Base-by-base conservation (phyloP, 305 asterid species). In the Striga hermonthica region DNA sequence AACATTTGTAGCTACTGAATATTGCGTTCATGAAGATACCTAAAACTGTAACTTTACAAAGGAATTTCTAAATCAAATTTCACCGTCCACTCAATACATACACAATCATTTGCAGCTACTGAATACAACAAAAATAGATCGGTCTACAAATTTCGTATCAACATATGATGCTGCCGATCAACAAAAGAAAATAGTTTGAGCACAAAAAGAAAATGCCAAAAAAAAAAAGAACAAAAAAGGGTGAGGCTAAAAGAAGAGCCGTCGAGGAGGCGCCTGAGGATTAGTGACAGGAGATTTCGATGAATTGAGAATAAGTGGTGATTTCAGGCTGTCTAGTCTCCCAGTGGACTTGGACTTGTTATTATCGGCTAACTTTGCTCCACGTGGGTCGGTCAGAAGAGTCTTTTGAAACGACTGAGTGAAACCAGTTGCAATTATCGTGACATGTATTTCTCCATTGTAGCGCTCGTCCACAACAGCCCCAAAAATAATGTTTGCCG, bases 381-480 rank as follows among this genome's bases (percentile, higher is more conserved):
- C 91, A 66, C 95, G 75, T 6, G 98, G 97, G 41, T 92, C 98
- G 5, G 89, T 75, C 6, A 92, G 82, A 64, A 92, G 86, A 4
- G 79, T 77, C 76, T 83, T 92, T 80, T 92, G 96, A 69, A 83
- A 89, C 1, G 97, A 87, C 55, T 89, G 96, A 14, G 95, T 76
- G 79, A 92, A 92, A 59, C 98, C 98, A 14, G 98, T 92, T 3
- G 98, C 98, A 44, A 92, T 92, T 56, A 92, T 87, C 3, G 98
- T 92, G 36, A 92, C 97, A 5, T 92, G 98, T 48, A 92, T 90
- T 81, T 89, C 97, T 8, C 98, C 97, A 11, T 84, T 89, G 76
- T 84, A 92, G 8, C 96, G 81, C 73, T 89, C 98, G 63, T 92
- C 98, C 77, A 92, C 98, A 37, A 92, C 98, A 45, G 98, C 98